phyloP scores from a whole-genome alignment of 306 rosid species.

The Acacia confusa region DNA sequence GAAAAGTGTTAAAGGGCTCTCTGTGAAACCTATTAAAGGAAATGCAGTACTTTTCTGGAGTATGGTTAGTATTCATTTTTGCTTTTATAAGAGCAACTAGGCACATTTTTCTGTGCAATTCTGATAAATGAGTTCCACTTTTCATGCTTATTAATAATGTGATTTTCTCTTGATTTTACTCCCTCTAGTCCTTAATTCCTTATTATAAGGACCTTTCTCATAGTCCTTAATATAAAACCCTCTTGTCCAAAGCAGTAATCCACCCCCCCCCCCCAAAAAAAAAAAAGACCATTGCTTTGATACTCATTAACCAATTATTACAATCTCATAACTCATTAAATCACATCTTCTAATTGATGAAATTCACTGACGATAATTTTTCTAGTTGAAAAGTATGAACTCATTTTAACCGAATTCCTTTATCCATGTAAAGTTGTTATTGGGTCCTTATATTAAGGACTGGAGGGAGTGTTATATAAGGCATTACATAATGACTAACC shows the following conservation, averaged over 20 bases:
- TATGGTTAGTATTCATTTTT: conserved; percentile 66
- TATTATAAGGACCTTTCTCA: neutral
- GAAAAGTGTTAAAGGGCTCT: conserved; percentile 59
- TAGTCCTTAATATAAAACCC: neutral
- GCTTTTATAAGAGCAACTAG: conserved; percentile 1
- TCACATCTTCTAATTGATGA: neutral
- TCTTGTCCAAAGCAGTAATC: neutral
- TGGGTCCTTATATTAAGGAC: neutral
- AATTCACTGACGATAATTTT: neutral
- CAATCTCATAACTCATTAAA: neutral
- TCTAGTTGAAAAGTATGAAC: neutral
- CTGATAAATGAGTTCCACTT: neutral
- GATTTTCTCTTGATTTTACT: neutral
- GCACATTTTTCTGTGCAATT: neutral
- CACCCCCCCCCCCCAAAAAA: too few relatives aligned
- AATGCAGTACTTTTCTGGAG: conserved; percentile 97
- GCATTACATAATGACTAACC: neutral
- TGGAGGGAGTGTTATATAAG: neutral
- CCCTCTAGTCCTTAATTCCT: neutral
- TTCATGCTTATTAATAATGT: neutral
- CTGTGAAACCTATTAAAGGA: conserved; percentile 81
- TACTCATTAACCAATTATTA: neutral
- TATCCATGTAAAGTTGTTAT: too few relatives aligned
- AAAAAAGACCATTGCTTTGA: neutral
- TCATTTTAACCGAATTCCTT: too few relatives aligned